Conservation (phyloP, 2,329 filamentous ascomycete species). For the Aspergillus pseudoviridinutans region DNA sequence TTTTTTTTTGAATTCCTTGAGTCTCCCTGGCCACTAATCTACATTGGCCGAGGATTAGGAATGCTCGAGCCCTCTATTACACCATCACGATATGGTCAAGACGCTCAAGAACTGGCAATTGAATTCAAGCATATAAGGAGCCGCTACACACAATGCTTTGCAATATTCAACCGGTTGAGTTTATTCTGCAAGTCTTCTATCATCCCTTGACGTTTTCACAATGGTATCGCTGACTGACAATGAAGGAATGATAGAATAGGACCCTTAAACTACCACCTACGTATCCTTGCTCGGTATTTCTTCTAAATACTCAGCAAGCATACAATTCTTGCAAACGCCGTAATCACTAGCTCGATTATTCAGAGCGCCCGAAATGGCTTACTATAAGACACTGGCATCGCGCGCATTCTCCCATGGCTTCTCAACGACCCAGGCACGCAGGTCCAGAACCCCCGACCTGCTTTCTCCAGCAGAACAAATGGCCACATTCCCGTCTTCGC, state of each 20-base stretch:
- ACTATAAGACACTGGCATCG: too few species aligned
- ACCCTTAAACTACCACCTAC: too few species aligned
- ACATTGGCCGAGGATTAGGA: conserved; percentile 15
- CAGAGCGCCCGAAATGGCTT: not conserved
- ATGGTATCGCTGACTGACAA: not conserved
- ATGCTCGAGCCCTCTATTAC: conserved; percentile 6
- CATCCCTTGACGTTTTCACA: not conserved
- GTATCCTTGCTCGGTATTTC: not conserved
- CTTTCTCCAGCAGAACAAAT: not conserved
- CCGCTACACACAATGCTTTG: not conserved
- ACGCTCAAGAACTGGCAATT: not conserved
- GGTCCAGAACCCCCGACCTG: not conserved
- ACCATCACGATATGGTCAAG: not conserved
- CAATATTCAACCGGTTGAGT: not conserved
- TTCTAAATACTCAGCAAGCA: not conserved
- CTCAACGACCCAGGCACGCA: not conserved
- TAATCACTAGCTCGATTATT: not conserved
- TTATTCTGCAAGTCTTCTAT: not conserved
- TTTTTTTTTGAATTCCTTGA: conserved; percentile 16
- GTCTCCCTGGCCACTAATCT: conserved; percentile 11
- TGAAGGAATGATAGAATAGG: not conserved
- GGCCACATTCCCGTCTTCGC: not conserved
- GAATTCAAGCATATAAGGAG: not conserved
- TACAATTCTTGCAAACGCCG: not conserved
- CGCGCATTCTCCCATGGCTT: not conserved